phyloP scores from a whole-genome alignment of 805 yeast species.

The Debaryomyces hansenii region DNA sequence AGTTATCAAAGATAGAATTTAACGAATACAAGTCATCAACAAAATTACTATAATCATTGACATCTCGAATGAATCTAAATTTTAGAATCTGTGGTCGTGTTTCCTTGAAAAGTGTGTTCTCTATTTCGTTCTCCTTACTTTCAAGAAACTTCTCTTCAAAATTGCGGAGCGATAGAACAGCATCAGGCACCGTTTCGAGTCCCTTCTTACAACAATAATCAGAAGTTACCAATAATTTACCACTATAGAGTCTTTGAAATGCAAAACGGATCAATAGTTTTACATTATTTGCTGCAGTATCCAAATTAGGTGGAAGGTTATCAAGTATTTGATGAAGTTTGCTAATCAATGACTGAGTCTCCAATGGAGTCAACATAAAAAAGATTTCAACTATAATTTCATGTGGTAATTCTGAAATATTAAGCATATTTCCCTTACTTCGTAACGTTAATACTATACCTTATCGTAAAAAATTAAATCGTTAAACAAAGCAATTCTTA shows the following conservation, averaged over 20 bases:
- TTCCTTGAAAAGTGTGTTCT: constrained; percentile 9
- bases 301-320: not conserved
- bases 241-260: constrained; percentile 20
- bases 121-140: constrained; percentile 4
- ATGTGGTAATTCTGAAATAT: constrained; percentile 14
- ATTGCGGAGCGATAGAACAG: constrained; percentile 10
- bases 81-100: constrained; percentile 21
- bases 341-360: constrained; percentile 9
- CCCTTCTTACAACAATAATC: constrained; percentile 8
- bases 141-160: constrained; percentile 12
- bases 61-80: constrained; percentile 19
- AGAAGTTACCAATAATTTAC: constrained; percentile 12
- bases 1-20: constrained; percentile 15
- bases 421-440: not conserved
- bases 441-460: not conserved
- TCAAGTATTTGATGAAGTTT: not conserved
- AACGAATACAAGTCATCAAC: constrained; percentile 19
- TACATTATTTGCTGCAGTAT: not conserved
- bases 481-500: no score
- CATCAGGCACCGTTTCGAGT: constrained; percentile 7
- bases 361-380: constrained; percentile 10
- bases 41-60: constrained; percentile 22
- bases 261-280: constrained; percentile 9
- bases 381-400: constrained; percentile 19
- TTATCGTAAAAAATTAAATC: no score